These are phyloP conservation scores for Morella rubra DNA, from an alignment of 306 rosid species.

Conservation along the genomic window DNA sequence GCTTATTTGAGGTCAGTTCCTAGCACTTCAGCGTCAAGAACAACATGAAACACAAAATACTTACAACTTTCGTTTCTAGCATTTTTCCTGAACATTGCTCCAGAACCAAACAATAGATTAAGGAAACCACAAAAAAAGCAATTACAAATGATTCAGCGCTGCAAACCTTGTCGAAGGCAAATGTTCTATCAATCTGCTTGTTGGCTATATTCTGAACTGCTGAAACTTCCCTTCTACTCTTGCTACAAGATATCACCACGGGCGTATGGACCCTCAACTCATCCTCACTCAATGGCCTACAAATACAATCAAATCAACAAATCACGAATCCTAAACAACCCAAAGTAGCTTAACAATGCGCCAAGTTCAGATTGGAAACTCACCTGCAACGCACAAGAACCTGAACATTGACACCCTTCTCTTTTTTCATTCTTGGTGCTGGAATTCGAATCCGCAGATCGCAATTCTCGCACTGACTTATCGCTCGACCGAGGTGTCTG, in stretches of 20 bases:
- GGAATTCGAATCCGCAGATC: slow-evolving; percentile 94
- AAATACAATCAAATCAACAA: slow-evolving; percentile 28
- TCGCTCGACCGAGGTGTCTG: slow-evolving; percentile 93
- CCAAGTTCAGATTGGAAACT: slow-evolving; percentile 32
- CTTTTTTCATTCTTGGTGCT: slow-evolving; percentile 70
- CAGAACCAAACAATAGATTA: neutral
- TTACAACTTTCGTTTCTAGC: neutral
- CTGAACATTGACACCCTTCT: slow-evolving; percentile 98
- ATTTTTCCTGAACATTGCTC: neutral
- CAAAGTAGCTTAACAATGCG: slow-evolving; percentile 6
- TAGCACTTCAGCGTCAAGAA: neutral
- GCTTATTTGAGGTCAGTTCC: neutral
- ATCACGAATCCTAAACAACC: slow-evolving; percentile 17
- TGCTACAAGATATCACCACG: slow-evolving; percentile 87
- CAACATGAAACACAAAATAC: neutral
- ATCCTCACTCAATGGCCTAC: slow-evolving; percentile 95
- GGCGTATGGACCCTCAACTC: slow-evolving; percentile 85
- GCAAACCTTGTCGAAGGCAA: slow-evolving; percentile 83
- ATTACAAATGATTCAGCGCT: neutral
- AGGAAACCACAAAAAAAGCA: neutral
- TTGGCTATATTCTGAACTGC: slow-evolving; percentile 95
- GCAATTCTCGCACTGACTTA: slow-evolving; percentile 81
- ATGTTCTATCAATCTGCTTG: slow-evolving; percentile 98
- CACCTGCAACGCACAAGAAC: slow-evolving; percentile 98
- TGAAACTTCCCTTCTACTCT: slow-evolving; percentile 70